These are phyloP conservation scores for Fusarium chaquense DNA, from an alignment of 2,329 filamentous ascomycete genomes.

Conservation along the genomic window DNA sequence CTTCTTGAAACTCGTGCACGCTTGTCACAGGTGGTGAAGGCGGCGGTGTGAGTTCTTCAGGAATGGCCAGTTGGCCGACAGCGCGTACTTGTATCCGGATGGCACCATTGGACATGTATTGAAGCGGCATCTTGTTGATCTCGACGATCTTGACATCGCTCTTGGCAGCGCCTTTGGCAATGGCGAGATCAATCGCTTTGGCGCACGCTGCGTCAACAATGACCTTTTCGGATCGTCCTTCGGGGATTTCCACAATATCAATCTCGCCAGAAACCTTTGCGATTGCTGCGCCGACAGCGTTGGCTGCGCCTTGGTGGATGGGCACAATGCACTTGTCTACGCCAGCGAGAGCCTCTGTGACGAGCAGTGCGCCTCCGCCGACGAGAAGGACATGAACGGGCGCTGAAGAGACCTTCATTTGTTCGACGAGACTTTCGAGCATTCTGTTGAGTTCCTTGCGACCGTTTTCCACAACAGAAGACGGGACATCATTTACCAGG, in stretches of 20 bases:
- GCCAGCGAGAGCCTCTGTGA: constrained; percentile 60
- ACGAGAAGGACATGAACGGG: constrained; percentile 66
- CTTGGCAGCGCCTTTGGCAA: constrained; percentile 49
- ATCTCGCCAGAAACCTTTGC: constrained; percentile 66
- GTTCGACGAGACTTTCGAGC: constrained; percentile 65
- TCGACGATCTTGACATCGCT: constrained; percentile 59
- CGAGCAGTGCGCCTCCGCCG: constrained; percentile 67
- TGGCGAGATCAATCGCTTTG: constrained; percentile 49
- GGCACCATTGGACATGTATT: constrained; percentile 53
- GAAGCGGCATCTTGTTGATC: constrained; percentile 58
- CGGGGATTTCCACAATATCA: constrained; percentile 63
- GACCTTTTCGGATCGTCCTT: constrained; percentile 53
- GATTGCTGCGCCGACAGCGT: constrained; percentile 71
- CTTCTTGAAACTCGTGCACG: constrained; percentile 32
- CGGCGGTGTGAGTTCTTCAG: constrained; percentile 43
- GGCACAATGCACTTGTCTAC: constrained; percentile 65
- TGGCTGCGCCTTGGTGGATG: constrained; percentile 66
- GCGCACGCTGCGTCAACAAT: constrained; percentile 56
- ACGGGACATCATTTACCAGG: constrained; percentile 47
- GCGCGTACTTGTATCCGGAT: constrained; percentile 53
- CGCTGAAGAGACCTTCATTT: constrained; percentile 67
- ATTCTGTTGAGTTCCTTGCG: constrained; percentile 57
- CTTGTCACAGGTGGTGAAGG: constrained; percentile 33
- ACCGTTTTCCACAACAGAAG: constrained; percentile 37
- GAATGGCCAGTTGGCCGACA: constrained; percentile 51